Conservation (phyloP, 2,329 filamentous ascomycete genomes). For the Botrytis hyacinthi region DNA sequence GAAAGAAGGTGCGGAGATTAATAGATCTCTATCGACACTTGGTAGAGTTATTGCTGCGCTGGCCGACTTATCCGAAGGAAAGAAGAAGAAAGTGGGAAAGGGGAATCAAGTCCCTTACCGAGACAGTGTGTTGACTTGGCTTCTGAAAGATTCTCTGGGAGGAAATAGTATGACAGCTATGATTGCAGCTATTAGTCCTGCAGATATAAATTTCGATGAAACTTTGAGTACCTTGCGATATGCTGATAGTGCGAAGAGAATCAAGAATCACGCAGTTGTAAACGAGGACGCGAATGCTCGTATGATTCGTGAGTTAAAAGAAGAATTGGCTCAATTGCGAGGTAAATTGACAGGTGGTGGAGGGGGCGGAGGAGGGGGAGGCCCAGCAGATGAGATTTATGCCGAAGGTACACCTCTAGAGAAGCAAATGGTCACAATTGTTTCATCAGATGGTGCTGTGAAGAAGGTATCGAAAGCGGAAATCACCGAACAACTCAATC, state of each 20-base stretch:
- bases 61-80: slow-evolving; percentile 83
- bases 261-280: slow-evolving; percentile 99
- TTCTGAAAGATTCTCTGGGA: slow-evolving; percentile 93
- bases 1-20: slow-evolving; percentile 98
- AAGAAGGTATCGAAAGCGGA: slow-evolving; percentile 98
- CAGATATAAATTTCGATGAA: slow-evolving; percentile 98
- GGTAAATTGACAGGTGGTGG: slow-evolving; percentile 71
- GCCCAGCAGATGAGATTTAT: slow-evolving; percentile 75
- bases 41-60: slow-evolving; percentile 96
- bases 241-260: slow-evolving; percentile 95
- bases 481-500: slow-evolving; percentile 92
- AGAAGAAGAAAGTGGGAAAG: slow-evolving; percentile 73
- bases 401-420: slow-evolving; percentile 89
- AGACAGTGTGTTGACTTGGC: slow-evolving; percentile 94
- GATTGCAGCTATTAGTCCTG: slow-evolving; percentile 98
- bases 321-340: slow-evolving; percentile 82
- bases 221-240: slow-evolving; percentile 94
- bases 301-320: slow-evolving; percentile 97
- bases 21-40: slow-evolving; percentile 90
- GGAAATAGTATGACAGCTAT: slow-evolving; percentile 99
- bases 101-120: slow-evolving; percentile 85
- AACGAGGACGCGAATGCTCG: slow-evolving; percentile 98
- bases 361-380: slow-evolving; percentile 42
- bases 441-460: slow-evolving; percentile 75
- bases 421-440: slow-evolving; percentile 94